Evolutionary conservation across 2,329 filamentous ascomycete species (phyloP), one percentile per base, ranked within the genome.

Genomic region (Myrmaecium sp.): DNA sequence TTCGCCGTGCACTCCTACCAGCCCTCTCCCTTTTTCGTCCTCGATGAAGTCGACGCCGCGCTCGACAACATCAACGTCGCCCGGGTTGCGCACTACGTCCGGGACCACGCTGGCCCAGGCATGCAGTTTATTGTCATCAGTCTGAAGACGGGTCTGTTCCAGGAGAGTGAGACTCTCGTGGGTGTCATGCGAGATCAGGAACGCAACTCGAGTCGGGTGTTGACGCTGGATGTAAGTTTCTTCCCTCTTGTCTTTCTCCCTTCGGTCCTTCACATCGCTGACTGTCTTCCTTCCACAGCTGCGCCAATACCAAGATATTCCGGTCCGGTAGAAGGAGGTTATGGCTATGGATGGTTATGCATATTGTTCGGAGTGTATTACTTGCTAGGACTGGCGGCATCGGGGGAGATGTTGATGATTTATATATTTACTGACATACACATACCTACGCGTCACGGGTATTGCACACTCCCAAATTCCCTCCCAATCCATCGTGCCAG

Each of bases 91-190:
- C 89, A 89, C 52, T 98, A 98, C 46, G 92, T 98, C 34, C 71
- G 77, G 19, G 82, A 92, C 44, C 84, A 98, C 53, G 80, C 84
- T 1, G 81, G 82, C 1, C 89, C 89, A 2, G 91, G 91, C 9
- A 95, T 95, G 83, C 89, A 98, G 52, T 98, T 98, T 41, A 91
- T 98, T 33, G 89, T 98, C 38, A 98, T 98, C 52, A 83, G 74
- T 57, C 65, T 98, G 49, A 98, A 98, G 66, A 79, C 83, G 0
- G 84, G 83, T 2, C 62, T 98, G 30, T 98, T 95, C 58, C 84
- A 98, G 55, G 80, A 91, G 51, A 93, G 82, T 46, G 84, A 98
- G 62, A 91, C 83, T 34, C 54, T 98, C 41, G 83, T 98, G 4
- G 89, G 89, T 27, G 83, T 98, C 7, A 95, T 93, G 60, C 67